These are phyloP conservation scores for Trebouxia sp. DNA, from an alignment of 139 green algal genomes.

Conservation along the genomic window DNA sequence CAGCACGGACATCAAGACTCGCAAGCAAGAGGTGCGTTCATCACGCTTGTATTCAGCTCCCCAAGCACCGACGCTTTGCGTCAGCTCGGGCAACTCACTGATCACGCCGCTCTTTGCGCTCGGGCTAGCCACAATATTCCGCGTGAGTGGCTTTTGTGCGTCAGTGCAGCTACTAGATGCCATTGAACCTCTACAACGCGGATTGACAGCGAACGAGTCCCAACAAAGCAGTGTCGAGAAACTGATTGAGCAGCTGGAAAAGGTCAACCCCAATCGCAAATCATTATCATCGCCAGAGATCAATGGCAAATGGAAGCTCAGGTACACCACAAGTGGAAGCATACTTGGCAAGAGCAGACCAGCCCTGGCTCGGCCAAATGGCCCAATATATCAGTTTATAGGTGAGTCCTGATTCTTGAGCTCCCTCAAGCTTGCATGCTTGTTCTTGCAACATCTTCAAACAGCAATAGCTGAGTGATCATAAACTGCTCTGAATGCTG, in stretches of 20 bases:
- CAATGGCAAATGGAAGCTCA: slow-evolving; percentile 80
- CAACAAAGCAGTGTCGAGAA: slow-evolving; percentile 59
- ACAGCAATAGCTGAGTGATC: too few relatives aligned
- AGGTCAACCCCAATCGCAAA: slow-evolving; percentile 21
- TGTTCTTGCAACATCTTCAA: too few relatives aligned
- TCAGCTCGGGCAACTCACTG: too few relatives aligned
- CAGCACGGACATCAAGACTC: background rate
- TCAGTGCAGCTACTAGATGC: slow-evolving; percentile 60
- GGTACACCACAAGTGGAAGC: slow-evolving; percentile 87
- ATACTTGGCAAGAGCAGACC: slow-evolving; percentile 76
- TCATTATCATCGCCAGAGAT: slow-evolving; percentile 31
- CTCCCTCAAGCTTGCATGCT: background rate
- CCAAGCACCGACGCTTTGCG: background rate
- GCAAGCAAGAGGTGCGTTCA: background rate
- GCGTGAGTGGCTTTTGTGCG: background rate
- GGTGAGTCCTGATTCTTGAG: slow-evolving; percentile 41
- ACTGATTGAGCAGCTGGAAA: slow-evolving; percentile 65
- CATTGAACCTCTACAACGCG: slow-evolving; percentile 57
- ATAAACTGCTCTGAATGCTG: background rate
- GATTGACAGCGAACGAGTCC: slow-evolving; percentile 50
- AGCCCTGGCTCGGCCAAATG: slow-evolving; percentile 68
- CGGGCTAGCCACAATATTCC: too few relatives aligned
- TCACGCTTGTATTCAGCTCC: background rate
- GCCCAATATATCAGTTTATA: slow-evolving; percentile 86
- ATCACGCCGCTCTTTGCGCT: too few relatives aligned